Conservation (phyloP, 192 early-diverging fungal genomes). For the Gryganskiella cystojenkinii region DNA sequence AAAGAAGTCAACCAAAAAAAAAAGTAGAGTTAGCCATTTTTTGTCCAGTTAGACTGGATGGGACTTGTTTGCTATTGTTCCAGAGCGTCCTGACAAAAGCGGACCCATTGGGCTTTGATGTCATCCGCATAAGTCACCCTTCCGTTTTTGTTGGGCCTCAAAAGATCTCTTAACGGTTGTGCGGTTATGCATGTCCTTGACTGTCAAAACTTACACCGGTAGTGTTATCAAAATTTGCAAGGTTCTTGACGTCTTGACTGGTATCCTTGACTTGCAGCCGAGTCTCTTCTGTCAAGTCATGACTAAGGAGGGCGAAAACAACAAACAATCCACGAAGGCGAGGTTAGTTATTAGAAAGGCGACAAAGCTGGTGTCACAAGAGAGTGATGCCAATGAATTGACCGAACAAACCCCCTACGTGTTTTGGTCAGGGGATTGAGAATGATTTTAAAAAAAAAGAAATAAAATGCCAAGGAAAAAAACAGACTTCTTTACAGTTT, state of each 20-base stretch:
- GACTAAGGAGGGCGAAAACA: slow-evolving; percentile 49
- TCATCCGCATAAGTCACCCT: neutral
- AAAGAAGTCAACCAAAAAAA: neutral
- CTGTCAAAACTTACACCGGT: slow-evolving; percentile 28
- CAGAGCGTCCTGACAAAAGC: no score
- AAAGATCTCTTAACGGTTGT: neutral
- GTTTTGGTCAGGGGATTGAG: slow-evolving; percentile 1
- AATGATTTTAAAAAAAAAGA: slow-evolving; percentile 3
- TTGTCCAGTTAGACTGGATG: no score
- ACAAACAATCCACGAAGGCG: neutral
- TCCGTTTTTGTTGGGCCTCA: neutral
- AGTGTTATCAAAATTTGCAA: slow-evolving; percentile 70
- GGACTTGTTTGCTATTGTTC: no score
- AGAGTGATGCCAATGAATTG: no score
- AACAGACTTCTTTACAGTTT: slow-evolving; percentile 69
- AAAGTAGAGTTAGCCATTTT: neutral
- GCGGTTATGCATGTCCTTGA: no score
- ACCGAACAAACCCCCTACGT: neutral
- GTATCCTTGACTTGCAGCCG: slow-evolving; percentile 85
- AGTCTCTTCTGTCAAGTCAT: slow-evolving; percentile 84
- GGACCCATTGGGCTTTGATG: neutral
- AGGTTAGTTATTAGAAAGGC: no score
- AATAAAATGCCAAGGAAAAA: neutral
- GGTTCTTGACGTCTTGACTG: slow-evolving; percentile 76
- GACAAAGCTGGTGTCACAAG: no score